Conservation (phyloP, 2,329 filamentous ascomycete species). For the Colletotrichum orchidophilum region DNA sequence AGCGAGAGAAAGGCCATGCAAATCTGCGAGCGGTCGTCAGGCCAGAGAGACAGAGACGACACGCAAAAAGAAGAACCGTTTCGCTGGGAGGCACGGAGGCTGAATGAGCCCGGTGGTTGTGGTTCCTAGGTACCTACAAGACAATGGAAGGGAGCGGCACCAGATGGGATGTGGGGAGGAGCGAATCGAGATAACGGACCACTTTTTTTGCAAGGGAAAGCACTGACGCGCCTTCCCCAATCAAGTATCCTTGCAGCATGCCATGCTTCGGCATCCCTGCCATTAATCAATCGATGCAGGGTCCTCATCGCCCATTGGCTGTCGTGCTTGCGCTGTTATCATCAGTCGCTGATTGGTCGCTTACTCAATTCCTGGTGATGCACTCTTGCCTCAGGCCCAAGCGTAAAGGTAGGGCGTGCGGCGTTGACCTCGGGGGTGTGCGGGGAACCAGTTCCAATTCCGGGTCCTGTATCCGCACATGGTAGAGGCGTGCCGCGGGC, state of each 20-base stretch:
- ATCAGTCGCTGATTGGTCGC: background rate
- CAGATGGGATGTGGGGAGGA: slow-evolving; percentile 11
- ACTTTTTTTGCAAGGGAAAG: slow-evolving; percentile 4
- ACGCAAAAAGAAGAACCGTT: background rate
- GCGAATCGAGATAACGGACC: slow-evolving; percentile 28
- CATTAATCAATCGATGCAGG: slow-evolving; percentile 25
- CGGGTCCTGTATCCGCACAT: slow-evolving; percentile 1
- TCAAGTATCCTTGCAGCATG: slow-evolving; percentile 17
- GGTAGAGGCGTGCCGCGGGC: background rate
- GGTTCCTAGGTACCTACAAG: background rate
- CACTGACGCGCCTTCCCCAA: slow-evolving; percentile 20
- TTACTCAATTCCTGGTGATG: background rate
- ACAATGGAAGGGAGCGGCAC: no score
- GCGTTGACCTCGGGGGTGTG: background rate
- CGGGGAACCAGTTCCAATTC: background rate
- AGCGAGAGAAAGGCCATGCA: background rate
- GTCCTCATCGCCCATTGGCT: slow-evolving; percentile 19
- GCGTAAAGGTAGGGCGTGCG: background rate
- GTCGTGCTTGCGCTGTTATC: slow-evolving; percentile 6
- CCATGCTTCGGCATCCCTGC: slow-evolving; percentile 25
- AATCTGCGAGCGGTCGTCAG: background rate
- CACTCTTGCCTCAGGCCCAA: slow-evolving; percentile 14
- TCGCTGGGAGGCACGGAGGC: background rate
- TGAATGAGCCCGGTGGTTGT: background rate
- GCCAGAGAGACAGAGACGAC: background rate